Base-by-base conservation (phyloP, 2,329 filamentous ascomycete genomes). In the Bipolaris sorokiniana region DNA sequence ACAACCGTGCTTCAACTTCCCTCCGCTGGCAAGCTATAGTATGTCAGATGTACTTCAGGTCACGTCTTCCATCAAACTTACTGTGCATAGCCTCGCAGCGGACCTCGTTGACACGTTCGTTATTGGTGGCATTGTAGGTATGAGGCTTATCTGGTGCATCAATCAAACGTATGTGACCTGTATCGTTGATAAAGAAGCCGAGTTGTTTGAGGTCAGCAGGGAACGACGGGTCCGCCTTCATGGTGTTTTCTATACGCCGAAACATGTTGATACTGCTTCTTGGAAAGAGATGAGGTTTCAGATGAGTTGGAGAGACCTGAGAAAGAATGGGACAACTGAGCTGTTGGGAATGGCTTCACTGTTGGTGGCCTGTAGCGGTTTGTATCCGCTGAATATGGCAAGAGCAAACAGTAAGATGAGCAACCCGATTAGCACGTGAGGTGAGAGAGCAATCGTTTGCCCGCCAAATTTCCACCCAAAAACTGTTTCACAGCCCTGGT, bases 131-230 rank as follows among this genome's bases (percentile, higher is more conserved):
- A 72, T 87, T 88, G 81, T 84, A 97, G 65, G 90, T 84, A 80
- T 91, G 96, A 70, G 88, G 88, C 63, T 84, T 80, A 26, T 88
- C 82, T 0, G 89, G 87, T 34, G 91, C 79, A 20, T 84, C 79
- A 52, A 90, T 88, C 59, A 82, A 87, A 46, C 90, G 87, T 59
- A 97, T 84, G 68, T 94, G 86, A 64, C 94, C 91, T 0, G 87
- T 76, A 0, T 88, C 82, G 65, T 91, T 92, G 77, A 96, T 77
- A 72, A 91, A 93, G 77, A 92, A 96, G 41, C 91, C 93, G 3
- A 98, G 86, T 51, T 84, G 79, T 56, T 86, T 79, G 26, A 98
- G 80, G 66, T 90, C 81, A 0, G 82, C 77, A 10, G 87, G 83
- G 70, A 90, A 96, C 11, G 80, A 71, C 0, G 86, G 83, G 69